Base-by-base conservation (phyloP, 441 rosid species). In the Populus trichocarpa region DNA sequence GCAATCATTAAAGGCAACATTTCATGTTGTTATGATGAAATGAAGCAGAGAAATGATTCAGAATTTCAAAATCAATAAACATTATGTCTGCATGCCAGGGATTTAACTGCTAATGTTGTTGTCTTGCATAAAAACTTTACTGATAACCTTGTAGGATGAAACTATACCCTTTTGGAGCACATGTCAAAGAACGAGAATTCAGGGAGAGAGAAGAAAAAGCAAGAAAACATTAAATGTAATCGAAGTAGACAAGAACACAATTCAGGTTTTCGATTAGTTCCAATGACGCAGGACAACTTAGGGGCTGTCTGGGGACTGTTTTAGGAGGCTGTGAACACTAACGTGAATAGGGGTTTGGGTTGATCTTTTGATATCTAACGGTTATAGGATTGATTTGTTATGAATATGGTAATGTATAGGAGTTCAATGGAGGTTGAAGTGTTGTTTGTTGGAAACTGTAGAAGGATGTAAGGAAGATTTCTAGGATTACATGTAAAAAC, bases 51-150 rank as follows among this genome's bases (percentile, higher is more conserved):
- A 33, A 67, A 28, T 26, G 9, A 26, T 26, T 16, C 5, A 25
- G 20, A 33, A 2, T 69, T 69, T 69, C 25, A 2, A 35, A 33
- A 22, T n/a, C 26, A 69, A 35, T 69, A 38, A 69, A 36, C 72
- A 69, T 69, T 69, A 8, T 57, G 10, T 12, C 4, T 73, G 50
- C 75, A 72, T 30, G 75, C 23, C 36, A 26, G 23, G 25, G 67
- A 72, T 59, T 33, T 10, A 3, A 18, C 36, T 36, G 30, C 3
- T 72, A 33, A 8, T 72, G 6, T 67, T 36, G n/a, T 64, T 9
- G 28, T 73, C 46, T 74, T 74, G 70, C 53, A 8, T 38, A 35
- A 74, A 74, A 64, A 61, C 6, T 65, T 74, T 23, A 26, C n/a
- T 18, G 50, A 13, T 64, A 36, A 18, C 46, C 8, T 66, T 65